These are phyloP conservation scores for Brassica juncea DNA, from an alignment of 345 rosid species.

Conservation along the genomic window DNA sequence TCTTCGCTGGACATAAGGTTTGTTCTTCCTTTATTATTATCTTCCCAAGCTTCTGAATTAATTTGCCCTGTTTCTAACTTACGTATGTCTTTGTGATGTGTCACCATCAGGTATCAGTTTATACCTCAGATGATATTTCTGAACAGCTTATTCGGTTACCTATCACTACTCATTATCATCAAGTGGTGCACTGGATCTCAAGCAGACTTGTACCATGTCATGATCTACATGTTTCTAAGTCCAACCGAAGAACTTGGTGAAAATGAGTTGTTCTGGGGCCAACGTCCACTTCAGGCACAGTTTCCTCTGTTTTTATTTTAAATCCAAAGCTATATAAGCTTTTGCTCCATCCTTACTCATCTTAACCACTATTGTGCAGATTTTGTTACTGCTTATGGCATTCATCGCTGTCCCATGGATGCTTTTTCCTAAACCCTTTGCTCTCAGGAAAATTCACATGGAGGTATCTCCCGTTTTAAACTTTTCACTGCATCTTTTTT, in stretches of 20 bases:
- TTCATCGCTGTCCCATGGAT: conserved; percentile 93
- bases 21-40: conserved; percentile 8
- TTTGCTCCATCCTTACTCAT: conserved; percentile 24
- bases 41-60: not conserved
- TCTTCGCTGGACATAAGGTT: conserved; percentile 83
- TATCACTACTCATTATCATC: conserved; percentile 82
- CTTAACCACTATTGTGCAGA: conserved; percentile 52
- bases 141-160: conserved; percentile 91
- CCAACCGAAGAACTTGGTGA: conserved; percentile 92
- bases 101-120: conserved; percentile 81
- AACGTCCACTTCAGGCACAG: conserved; percentile 85
- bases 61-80: not conserved
- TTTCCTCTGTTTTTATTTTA: not conserved
- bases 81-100: conserved; percentile 24
- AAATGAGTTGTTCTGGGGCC: conserved; percentile 91
- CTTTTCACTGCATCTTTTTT: conserved; percentile 6
- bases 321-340: conserved; percentile 13
- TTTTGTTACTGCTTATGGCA: conserved; percentile 74
- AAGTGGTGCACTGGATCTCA: conserved; percentile 99
- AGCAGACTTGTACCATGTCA: conserved; percentile 98
- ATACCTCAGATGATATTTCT: conserved; percentile 96
- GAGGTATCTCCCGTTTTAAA: conserved; percentile 55
- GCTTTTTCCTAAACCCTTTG: conserved; percentile 96
- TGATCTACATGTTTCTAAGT: conserved; percentile 98
- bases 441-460: conserved; percentile 73